A percentile compares a stretch with the other conserved stretches of the same genome.
Evolutionary conservation across 2,329 filamentous ascomycete species (phyloP).

Genomic region (Trichoderma sp.): DNA sequence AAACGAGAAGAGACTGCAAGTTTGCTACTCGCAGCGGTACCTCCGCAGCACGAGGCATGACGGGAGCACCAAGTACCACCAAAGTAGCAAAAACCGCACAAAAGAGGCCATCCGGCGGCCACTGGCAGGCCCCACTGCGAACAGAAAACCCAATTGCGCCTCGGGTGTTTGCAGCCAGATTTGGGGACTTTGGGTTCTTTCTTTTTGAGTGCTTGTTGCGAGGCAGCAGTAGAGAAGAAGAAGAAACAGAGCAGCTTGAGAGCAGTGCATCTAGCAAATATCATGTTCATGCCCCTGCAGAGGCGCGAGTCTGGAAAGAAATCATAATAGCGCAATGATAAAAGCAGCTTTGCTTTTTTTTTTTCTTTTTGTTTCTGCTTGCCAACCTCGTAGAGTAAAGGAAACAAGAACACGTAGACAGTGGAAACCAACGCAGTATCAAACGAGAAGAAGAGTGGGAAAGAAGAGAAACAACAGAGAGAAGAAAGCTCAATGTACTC

Average conservation of each 20-base stretch:
- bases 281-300: background rate
- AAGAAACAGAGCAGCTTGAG: background rate
- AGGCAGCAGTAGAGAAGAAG: background rate
- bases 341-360: background rate
- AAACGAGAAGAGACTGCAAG: background rate
- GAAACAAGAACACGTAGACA: background rate
- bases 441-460: background rate
- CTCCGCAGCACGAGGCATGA: background rate
- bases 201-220: background rate
- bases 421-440: background rate
- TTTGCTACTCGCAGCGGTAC: background rate
- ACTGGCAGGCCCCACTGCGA: constrained; percentile 5
- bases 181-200: background rate
- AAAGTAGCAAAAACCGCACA: background rate
- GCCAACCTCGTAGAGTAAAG: background rate
- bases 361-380: too few relatives aligned
- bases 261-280: background rate
- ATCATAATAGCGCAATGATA: background rate
- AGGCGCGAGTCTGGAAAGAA: background rate
- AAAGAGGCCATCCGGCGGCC: constrained; percentile 3
- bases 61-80: background rate
- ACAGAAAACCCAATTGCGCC: background rate
- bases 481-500: background rate
- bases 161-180: constrained; percentile 12
- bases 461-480: background rate